A percentile compares a stretch with the other conserved stretches of the same genome.
Evolutionary conservation across 306 rosid species (phyloP).

Genomic region (Senna tora): DNA sequence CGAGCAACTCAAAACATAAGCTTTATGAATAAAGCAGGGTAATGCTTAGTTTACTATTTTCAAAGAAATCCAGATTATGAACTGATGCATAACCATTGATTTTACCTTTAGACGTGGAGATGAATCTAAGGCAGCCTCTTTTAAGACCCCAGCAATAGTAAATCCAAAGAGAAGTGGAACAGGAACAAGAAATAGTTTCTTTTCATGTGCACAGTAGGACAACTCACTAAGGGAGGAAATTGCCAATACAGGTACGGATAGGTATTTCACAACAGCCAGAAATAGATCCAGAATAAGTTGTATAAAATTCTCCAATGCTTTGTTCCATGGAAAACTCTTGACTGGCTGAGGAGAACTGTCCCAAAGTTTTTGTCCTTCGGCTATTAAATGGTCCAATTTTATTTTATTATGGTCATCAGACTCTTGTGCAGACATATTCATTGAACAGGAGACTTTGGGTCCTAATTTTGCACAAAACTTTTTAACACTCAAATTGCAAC

Average conservation of each 20-base stretch:
- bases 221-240: slow-evolving; percentile 82
- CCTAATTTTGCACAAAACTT: slow-evolving; percentile 40
- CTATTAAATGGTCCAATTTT: slow-evolving; percentile 46
- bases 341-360: slow-evolving; percentile 79
- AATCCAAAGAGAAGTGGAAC: slow-evolving; percentile 70
- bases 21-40: neutral
- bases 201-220: slow-evolving; percentile 84
- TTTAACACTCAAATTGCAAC: slow-evolving; percentile 40
- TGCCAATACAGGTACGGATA: slow-evolving; percentile 64
- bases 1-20: slow-evolving; percentile 24
- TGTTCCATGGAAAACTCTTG: slow-evolving; percentile 81
- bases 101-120: slow-evolving; percentile 78
- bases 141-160: slow-evolving; percentile 69
- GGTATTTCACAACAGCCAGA: slow-evolving; percentile 68
- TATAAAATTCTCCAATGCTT: slow-evolving; percentile 65
- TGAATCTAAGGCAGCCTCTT: slow-evolving; percentile 60
- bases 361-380: slow-evolving; percentile 67
- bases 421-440: slow-evolving; percentile 73
- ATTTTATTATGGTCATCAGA: slow-evolving; percentile 57
- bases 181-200: slow-evolving; percentile 72
- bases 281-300: slow-evolving; percentile 71
- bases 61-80: slow-evolving; percentile 8
- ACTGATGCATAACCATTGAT: slow-evolving; percentile 18
- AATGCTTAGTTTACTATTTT: slow-evolving; percentile 30
- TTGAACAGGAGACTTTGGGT: slow-evolving; percentile 49